Conservation (phyloP, 176 grass and related monocot genomes). For the Bromus sterilis region DNA sequence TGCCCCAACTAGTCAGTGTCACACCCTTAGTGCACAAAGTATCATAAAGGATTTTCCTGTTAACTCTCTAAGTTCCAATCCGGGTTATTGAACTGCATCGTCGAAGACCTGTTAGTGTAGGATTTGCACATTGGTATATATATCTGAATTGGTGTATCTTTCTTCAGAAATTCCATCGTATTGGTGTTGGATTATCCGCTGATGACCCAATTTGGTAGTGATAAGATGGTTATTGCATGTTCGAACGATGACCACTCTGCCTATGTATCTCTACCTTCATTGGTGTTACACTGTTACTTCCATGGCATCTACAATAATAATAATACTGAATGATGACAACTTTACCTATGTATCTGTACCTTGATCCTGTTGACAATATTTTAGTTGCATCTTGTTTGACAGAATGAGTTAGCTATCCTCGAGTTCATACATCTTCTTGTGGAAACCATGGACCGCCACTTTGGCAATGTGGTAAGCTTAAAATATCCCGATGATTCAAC, state of each 20-base stretch:
- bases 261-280: too few species aligned
- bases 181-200: background rate
- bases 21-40: background rate
- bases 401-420: conserved; percentile 94
- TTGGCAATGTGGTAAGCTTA: conserved; percentile 83
- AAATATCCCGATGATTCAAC: background rate
- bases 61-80: background rate
- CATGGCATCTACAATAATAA: background rate
- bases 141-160: background rate
- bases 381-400: background rate
- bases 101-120: background rate
- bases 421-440: conserved; percentile 99
- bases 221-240: background rate
- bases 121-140: background rate
- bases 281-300: background rate
- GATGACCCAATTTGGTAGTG: background rate
- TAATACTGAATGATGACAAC: background rate
- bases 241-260: too few species aligned
- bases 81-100: background rate
- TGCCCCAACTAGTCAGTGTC: background rate
- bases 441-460: conserved; percentile 93
- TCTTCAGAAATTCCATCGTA: background rate
- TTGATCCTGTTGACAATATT: background rate
- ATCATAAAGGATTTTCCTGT: background rate
- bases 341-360: background rate